Evolutionary conservation across 106 monocot species (phyloP), one percentile per base, ranked within the genome.

Genomic region (Dendrobium huoshanense): DNA sequence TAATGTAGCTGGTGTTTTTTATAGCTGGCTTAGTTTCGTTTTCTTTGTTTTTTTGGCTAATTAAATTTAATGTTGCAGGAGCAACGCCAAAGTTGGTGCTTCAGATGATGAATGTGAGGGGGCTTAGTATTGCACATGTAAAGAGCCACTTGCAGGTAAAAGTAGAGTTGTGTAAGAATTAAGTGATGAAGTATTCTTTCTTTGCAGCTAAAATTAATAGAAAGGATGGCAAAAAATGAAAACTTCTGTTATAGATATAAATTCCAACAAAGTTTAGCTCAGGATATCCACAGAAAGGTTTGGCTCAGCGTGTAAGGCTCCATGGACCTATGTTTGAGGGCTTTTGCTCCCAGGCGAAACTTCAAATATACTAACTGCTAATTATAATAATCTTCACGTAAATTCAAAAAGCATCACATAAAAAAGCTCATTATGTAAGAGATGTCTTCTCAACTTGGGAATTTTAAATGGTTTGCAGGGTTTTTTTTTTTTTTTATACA

Each of bases 71-170:
- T 74, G 42, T 13, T 77, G 78, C 81, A 85, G 89, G 89, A 89
- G 89, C 89, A 67, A 89, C 89, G 16, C 89, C 89, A 72, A 89
- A 89, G 81, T 73, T 89, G 72, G 89, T 89, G 7, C 89, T 89
- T 79, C 84, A 89, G 81, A 55, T 89, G 86, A 89, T 89, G 89
- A 89, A 86, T 80, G 84, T 89, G 75, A 83, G 77, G 74, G 89
- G 86, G 11, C 79, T 89, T 11, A 86, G 83, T 41, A 86, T 89
- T 27, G 81, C 84, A 78, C 89, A 89, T 84, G 89, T 89, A 41
- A 89, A 89, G 84, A 89, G 89, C 54, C 89, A 89, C 45, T 80
- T 89, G 37, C 89, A 89, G 83, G 89, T 86, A 82, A 75, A 24
- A 58, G 18, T 40, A 9, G 72, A 33, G 9, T 15, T 72, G 24